Conservation (phyloP, 2,329 filamentous ascomycete species). For the Ilyonectria destructans region DNA sequence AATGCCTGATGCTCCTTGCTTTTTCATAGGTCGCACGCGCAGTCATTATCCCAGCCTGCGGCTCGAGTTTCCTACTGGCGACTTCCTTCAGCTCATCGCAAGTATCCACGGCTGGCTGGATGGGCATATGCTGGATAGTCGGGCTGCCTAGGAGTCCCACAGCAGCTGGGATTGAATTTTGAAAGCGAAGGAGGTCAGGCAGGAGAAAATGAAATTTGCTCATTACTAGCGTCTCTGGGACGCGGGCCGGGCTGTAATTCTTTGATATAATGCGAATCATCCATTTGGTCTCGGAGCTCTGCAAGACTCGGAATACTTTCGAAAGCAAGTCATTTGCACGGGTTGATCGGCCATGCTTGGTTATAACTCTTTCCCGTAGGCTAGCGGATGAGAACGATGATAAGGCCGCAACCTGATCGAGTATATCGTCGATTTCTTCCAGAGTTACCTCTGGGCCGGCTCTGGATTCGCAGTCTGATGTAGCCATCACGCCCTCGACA, state of each 20-base stretch:
- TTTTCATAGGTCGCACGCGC: not conserved
- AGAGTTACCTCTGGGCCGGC: not conserved
- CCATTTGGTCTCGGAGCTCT: slow-evolving; percentile 51
- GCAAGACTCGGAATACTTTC: slow-evolving; percentile 15
- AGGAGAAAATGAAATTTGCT: slow-evolving; percentile 23
- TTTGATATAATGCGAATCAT: not conserved
- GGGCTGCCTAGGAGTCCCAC: slow-evolving; percentile 81
- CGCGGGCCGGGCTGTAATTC: slow-evolving; percentile 14
- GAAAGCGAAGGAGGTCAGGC: slow-evolving; percentile 21
- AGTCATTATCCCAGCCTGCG: slow-evolving; percentile 8
- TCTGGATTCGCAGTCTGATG: slow-evolving; percentile 25
- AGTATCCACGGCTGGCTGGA: slow-evolving; percentile 1
- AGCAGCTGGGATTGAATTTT: slow-evolving; percentile 25
- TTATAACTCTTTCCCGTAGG: not conserved
- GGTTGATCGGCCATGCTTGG: not conserved
- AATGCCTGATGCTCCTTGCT: slow-evolving; percentile 9
- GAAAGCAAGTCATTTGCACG: not conserved
- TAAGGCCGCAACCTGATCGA: not conserved
- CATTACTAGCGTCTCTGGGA: slow-evolving; percentile 18
- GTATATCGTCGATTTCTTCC: not conserved
- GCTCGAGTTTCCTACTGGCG: not conserved
- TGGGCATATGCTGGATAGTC: slow-evolving; percentile 61
- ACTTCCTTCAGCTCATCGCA: not conserved
- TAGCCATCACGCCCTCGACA: slow-evolving; percentile 36
- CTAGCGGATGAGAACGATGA: not conserved